phyloP scores from a whole-genome alignment of 1,139 yeast genomes.

The Kodamaea plutei region DNA sequence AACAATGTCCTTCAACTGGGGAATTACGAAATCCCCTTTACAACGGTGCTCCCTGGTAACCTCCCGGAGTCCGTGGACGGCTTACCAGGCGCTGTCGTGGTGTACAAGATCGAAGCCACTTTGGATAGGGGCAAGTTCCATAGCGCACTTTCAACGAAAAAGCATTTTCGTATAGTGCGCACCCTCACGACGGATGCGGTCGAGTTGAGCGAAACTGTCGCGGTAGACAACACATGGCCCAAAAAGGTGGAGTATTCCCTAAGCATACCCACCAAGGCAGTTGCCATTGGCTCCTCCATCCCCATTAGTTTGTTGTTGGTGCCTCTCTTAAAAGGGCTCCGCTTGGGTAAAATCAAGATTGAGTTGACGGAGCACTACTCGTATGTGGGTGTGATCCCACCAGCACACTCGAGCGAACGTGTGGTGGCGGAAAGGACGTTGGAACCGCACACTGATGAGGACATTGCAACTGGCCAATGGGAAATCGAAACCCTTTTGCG shows the following conservation, averaged over 20 bases:
- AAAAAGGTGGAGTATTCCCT: constrained; percentile 85
- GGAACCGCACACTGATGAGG: constrained; percentile 47
- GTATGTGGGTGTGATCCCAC: constrained; percentile 55
- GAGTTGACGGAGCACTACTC: constrained; percentile 65
- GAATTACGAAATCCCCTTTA: constrained; percentile 88
- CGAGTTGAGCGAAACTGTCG: constrained; percentile 86
- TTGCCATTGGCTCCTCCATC: constrained; percentile 80
- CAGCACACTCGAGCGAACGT: constrained; percentile 58
- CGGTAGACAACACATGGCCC: constrained; percentile 97
- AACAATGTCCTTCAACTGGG: constrained; percentile 54
- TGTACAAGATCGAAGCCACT: constrained; percentile 72
- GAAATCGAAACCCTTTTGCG: constrained; percentile 56
- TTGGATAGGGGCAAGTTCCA: constrained; percentile 82
- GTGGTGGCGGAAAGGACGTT: constrained; percentile 41
- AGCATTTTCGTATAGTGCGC: constrained; percentile 78
- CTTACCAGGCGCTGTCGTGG: constrained; percentile 76
- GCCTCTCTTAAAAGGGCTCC: constrained; percentile 78
- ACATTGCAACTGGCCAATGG: constrained; percentile 47
- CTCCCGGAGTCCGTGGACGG: constrained; percentile 91
- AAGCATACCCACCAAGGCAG: constrained; percentile 82
- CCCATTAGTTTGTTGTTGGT: constrained; percentile 69
- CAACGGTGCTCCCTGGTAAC: constrained; percentile 78
- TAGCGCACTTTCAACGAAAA: constrained; percentile 59
- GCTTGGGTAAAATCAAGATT: constrained; percentile 66
- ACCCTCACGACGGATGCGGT: constrained; percentile 85